phyloP scores from a whole-genome alignment of 495 filamentous ascomycete species.

The Glarea lozoyensis region DNA sequence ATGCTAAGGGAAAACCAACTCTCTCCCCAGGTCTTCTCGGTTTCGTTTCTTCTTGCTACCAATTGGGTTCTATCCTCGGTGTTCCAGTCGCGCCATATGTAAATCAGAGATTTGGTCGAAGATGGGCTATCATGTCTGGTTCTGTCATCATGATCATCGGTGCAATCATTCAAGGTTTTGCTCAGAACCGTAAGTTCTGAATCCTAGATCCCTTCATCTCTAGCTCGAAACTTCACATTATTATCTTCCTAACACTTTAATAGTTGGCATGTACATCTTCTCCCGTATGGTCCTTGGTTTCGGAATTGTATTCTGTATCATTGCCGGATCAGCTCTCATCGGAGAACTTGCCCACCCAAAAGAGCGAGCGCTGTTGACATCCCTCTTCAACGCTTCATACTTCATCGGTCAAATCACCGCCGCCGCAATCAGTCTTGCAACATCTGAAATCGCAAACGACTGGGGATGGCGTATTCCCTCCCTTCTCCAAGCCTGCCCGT shows the following conservation, averaged over 20 bases:
- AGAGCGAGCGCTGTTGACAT: slow-evolving; percentile 55
- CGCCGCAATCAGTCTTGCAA: slow-evolving; percentile 24
- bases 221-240: no score
- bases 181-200: slow-evolving; percentile 15
- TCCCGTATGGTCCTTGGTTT: slow-evolving; percentile 58
- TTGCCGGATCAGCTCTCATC: slow-evolving; percentile 54
- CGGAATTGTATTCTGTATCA: slow-evolving; percentile 55
- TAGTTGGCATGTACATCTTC: slow-evolving; percentile 50
- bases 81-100: slow-evolving; percentile 40
- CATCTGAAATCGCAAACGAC: not conserved
- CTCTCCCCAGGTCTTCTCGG: slow-evolving; percentile 4
- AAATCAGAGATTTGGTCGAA: slow-evolving; percentile 35
- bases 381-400: slow-evolving; percentile 57
- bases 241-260: not conserved
- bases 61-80: slow-evolving; percentile 35
- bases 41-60: slow-evolving; percentile 27
- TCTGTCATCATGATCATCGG: slow-evolving; percentile 39
- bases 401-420: slow-evolving; percentile 33
- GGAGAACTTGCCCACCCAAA: slow-evolving; percentile 60
- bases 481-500: slow-evolving; percentile 8
- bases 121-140: slow-evolving; percentile 40
- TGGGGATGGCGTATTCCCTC: slow-evolving; percentile 12
- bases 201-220: no score
- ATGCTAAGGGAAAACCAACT: slow-evolving; percentile 1
- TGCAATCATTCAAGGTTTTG: slow-evolving; percentile 34